phyloP scores from a whole-genome alignment of 345 rosid genomes.

The Barbarea vulgaris region DNA sequence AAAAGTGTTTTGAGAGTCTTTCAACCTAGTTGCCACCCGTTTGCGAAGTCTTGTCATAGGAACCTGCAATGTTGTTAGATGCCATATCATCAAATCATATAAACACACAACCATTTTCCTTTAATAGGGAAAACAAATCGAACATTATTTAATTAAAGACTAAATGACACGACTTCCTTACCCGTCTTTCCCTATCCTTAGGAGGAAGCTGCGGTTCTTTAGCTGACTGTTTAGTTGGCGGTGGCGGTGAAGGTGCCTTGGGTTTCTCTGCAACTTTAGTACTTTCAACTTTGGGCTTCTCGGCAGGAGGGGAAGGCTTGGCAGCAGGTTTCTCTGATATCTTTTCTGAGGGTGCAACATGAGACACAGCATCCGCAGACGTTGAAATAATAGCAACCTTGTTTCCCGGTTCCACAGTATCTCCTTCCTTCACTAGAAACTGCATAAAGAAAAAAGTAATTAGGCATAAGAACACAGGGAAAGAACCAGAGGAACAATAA shows the following conservation, averaged over 20 bases:
- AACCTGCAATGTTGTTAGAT: slow-evolving; percentile 55
- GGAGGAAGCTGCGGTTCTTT: slow-evolving; percentile 98
- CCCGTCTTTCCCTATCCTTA: slow-evolving; percentile 96
- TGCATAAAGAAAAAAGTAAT: slow-evolving; percentile 31
- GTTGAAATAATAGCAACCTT: slow-evolving; percentile 84
- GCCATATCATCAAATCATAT: slow-evolving; percentile 26
- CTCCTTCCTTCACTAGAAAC: slow-evolving; percentile 94
- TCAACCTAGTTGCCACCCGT: slow-evolving; percentile 91
- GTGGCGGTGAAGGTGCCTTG: slow-evolving; percentile 56
- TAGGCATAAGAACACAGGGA: background rate
- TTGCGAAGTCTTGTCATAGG: slow-evolving; percentile 99
- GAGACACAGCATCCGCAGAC: slow-evolving; percentile 78
- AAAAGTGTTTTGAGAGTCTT: slow-evolving; percentile 97
- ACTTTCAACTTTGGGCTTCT: slow-evolving; percentile 53
- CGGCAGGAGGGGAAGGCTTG: slow-evolving; percentile 59
- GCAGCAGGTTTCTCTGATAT: slow-evolving; percentile 53
- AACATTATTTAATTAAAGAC: background rate
- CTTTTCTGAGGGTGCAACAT: slow-evolving; percentile 81
- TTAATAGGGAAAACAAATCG: slow-evolving; percentile 7
- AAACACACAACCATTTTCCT: background rate
- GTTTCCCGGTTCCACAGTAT: slow-evolving; percentile 90
- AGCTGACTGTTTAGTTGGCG: slow-evolving; percentile 68
- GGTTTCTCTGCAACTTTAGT: slow-evolving; percentile 54
- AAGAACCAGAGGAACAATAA: slow-evolving; percentile 12
- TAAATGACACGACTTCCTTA: slow-evolving; percentile 42